These are phyloP conservation scores for Teunomyces stri DNA, from an alignment of 805 yeast genomes.

Conservation along the genomic window DNA sequence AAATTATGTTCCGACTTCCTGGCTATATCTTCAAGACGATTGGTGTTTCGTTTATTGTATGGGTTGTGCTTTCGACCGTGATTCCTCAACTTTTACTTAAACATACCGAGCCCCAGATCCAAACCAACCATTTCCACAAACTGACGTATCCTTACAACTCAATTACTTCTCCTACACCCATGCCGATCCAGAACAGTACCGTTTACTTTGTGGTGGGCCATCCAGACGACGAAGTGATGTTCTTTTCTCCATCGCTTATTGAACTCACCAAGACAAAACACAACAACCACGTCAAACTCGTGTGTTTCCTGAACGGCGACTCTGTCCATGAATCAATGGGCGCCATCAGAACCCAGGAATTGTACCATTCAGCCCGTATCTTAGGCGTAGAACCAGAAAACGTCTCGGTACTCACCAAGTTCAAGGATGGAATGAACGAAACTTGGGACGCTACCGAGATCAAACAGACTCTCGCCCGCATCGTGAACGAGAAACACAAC, in stretches of 20 bases:
- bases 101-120: constrained; percentile 28
- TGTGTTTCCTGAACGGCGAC: constrained; percentile 79
- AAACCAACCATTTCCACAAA: constrained; percentile 20
- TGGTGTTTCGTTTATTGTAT: constrained; percentile 26
- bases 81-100: constrained; percentile 36
- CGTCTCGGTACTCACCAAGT: constrained; percentile 46
- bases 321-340: constrained; percentile 68
- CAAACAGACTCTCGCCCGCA: constrained; percentile 29
- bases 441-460: constrained; percentile 59
- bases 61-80: constrained; percentile 40
- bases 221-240: constrained; percentile 99
- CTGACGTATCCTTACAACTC: constrained; percentile 34
- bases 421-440: constrained; percentile 63
- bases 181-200: constrained; percentile 30
- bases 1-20: constrained; percentile 8
- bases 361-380: constrained; percentile 50
- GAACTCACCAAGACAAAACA: constrained; percentile 47
- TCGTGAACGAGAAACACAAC: constrained; percentile 19
- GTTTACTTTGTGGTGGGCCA: constrained; percentile 75
- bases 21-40: constrained; percentile 13
- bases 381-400: constrained; percentile 47
- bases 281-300: constrained; percentile 51
- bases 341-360: constrained; percentile 54
- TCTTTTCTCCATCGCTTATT: constrained; percentile 77
- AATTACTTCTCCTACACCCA: constrained; percentile 32